Percentiles rank a stretch among this genome's conserved stretches.
Evolutionary conservation across 345 rosid species (phyloP).

Genomic region (Hirschfeldia incana): DNA sequence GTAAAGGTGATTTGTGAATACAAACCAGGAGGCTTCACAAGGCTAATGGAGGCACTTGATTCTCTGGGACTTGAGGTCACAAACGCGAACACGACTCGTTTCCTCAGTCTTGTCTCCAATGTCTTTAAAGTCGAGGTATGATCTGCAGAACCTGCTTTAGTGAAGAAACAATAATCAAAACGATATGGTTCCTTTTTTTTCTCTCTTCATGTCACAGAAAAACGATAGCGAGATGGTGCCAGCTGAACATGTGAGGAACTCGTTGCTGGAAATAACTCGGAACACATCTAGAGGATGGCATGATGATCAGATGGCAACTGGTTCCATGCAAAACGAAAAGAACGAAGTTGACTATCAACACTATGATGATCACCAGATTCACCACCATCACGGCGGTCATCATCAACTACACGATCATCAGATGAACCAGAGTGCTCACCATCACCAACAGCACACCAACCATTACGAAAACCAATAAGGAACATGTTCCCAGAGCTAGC

Average conservation of each 20-base stretch:
- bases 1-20: slow-evolving; percentile 90
- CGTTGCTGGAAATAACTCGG: slow-evolving; percentile 70
- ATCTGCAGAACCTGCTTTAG: not conserved
- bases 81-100: slow-evolving; percentile 80
- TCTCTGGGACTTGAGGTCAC: slow-evolving; percentile 82
- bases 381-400: slow-evolving; percentile 34
- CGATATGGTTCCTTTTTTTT: not conserved
- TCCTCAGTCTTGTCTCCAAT: slow-evolving; percentile 47
- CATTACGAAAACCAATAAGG: slow-evolving; percentile 42
- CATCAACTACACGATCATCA: slow-evolving; percentile 42
- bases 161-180: slow-evolving; percentile 8
- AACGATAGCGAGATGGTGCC: slow-evolving; percentile 71
- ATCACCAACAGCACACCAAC: slow-evolving; percentile 46
- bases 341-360: slow-evolving; percentile 45
- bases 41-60: slow-evolving; percentile 80
- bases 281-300: slow-evolving; percentile 56
- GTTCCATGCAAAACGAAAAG: slow-evolving; percentile 43
- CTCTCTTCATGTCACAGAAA: slow-evolving; percentile 48
- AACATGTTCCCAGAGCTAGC: not conserved
- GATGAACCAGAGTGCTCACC: slow-evolving; percentile 39
- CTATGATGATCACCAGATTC: slow-evolving; percentile 27
- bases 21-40: slow-evolving; percentile 77
- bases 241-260: slow-evolving; percentile 81
- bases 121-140: slow-evolving; percentile 8
- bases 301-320: slow-evolving; percentile 46